phyloP scores from a whole-genome alignment of 805 yeast species.

The Candida ipomoeae region DNA sequence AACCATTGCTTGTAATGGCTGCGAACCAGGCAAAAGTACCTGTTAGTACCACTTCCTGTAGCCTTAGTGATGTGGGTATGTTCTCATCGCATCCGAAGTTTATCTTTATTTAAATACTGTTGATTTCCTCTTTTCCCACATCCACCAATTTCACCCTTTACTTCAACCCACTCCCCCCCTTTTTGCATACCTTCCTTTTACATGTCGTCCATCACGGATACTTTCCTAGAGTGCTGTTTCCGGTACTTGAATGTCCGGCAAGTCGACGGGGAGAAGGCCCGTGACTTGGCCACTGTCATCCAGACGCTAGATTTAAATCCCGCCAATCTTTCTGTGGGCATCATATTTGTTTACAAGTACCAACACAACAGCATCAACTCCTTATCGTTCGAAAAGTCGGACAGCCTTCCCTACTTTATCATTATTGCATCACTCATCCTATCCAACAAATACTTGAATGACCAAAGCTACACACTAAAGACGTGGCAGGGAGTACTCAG shows the following conservation, averaged over 20 bases:
- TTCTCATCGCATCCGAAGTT: neutral
- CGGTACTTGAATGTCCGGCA: slow-evolving; percentile 6
- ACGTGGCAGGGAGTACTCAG: slow-evolving; percentile 40
- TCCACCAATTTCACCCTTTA: neutral
- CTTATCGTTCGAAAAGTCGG: slow-evolving; percentile 9
- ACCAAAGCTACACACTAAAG: slow-evolving; percentile 47
- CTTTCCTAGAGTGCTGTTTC: slow-evolving; percentile 14
- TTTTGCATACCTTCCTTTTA: neutral
- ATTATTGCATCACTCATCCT: slow-evolving; percentile 16
- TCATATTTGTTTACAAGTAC: slow-evolving; percentile 14
- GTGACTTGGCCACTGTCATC: slow-evolving; percentile 14
- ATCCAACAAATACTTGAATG: slow-evolving; percentile 43
- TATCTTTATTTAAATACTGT: slow-evolving; percentile 8
- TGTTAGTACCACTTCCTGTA: slow-evolving; percentile 7
- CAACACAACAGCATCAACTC: slow-evolving; percentile 11
- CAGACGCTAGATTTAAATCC: slow-evolving; percentile 16
- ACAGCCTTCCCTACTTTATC: slow-evolving; percentile 14
- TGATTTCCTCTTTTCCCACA: slow-evolving; percentile 4
- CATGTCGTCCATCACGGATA: slow-evolving; percentile 10
- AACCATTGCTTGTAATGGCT: slow-evolving; percentile 9
- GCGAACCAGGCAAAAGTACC: slow-evolving; percentile 12
- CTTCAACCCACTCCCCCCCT: neutral
- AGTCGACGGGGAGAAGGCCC: slow-evolving; percentile 2
- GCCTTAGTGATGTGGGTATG: slow-evolving; percentile 5
- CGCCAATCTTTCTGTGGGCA: slow-evolving; percentile 15